Evolutionary conservation across 202 grass and related monocot species (phyloP).

Genomic region (Alloteropsis angusta): DNA sequence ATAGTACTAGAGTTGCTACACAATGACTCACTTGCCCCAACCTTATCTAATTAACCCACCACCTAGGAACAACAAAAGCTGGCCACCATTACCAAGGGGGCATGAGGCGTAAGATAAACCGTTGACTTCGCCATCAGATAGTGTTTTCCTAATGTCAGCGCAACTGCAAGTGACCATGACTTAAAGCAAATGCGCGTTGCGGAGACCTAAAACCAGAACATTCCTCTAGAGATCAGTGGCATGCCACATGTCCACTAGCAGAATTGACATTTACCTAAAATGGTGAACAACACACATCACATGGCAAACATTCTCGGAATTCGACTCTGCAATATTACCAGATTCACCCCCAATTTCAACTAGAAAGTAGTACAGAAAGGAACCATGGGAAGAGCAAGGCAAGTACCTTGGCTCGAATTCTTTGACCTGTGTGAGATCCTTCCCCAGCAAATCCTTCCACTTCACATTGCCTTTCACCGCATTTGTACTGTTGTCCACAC

Average conservation of each 20-base stretch:
- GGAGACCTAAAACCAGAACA: constrained; percentile 21
- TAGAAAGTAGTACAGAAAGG: not conserved
- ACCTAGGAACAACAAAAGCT: constrained; percentile 28
- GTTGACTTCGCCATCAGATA: constrained; percentile 9
- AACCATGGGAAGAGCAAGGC: not conserved
- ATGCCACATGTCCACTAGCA: constrained; percentile 8
- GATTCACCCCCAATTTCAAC: not conserved
- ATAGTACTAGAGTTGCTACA: not conserved
- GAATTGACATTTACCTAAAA: constrained; percentile 9
- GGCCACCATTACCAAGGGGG: constrained; percentile 16
- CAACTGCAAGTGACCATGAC: constrained; percentile 3
- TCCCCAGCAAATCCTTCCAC: constrained; percentile 60
- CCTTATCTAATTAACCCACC: constrained; percentile 2
- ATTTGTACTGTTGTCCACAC: not conserved
- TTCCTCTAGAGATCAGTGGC: constrained; percentile 14
- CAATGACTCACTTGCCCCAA: not conserved
- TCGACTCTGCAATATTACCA: not conserved
- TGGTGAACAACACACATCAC: not conserved
- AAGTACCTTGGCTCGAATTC: constrained; percentile 49
- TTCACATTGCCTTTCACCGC: constrained; percentile 45
- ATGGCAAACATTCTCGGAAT: not conserved
- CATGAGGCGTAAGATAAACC: not conserved
- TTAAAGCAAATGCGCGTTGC: not conserved
- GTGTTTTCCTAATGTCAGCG: constrained; percentile 13
- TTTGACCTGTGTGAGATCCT: constrained; percentile 48